phyloP scores from a whole-genome alignment of 106 monocot genomes.

The Chionographis japonica region DNA sequence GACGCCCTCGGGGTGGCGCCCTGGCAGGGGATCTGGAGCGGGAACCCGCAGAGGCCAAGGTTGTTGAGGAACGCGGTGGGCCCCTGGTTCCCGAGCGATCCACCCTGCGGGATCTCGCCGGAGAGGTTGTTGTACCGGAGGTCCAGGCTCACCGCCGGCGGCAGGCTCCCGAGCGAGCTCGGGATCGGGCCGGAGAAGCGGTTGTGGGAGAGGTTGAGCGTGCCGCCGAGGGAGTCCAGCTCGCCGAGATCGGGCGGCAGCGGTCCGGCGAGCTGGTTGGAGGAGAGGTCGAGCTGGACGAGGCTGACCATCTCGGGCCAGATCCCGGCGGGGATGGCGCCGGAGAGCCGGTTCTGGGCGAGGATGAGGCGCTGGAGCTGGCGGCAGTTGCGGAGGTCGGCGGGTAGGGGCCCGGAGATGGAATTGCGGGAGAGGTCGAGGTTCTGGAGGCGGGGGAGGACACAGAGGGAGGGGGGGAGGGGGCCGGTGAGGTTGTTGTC shows the following conservation, averaged over 20 bases:
- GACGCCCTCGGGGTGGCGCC: neutral
- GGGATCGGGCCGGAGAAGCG: constrained; percentile 67
- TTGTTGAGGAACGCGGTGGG: constrained; percentile 55
- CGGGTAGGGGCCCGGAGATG: constrained; percentile 45
- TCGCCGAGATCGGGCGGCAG: constrained; percentile 61
- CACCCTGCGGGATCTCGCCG: constrained; percentile 76
- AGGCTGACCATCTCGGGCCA: constrained; percentile 53
- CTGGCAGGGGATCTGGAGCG: constrained; percentile 48
- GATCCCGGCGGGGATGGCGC: constrained; percentile 51
- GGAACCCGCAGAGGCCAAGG: constrained; percentile 58
- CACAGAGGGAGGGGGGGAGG: constrained; percentile 52
- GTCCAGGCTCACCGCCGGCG: constrained; percentile 52
- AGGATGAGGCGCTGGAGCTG: constrained; percentile 61
- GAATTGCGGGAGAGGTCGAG: constrained; percentile 66
- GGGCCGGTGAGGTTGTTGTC: constrained; percentile 67
- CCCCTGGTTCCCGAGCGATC: constrained; percentile 39
- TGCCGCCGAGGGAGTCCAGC: constrained; percentile 45
- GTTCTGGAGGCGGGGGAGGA: constrained; percentile 64
- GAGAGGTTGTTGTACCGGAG: constrained; percentile 85
- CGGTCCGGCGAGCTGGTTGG: constrained; percentile 50
- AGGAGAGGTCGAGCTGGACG: constrained; percentile 61
- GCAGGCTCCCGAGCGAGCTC: constrained; percentile 39
- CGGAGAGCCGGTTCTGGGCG: constrained; percentile 41
- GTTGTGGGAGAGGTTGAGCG: constrained; percentile 78
- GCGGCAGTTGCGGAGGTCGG: constrained; percentile 41